Evolutionary conservation across 371 early-diverging fungal species (phyloP), one percentile per base, ranked within the genome.

Genomic region (Haplosporangium sp.): DNA sequence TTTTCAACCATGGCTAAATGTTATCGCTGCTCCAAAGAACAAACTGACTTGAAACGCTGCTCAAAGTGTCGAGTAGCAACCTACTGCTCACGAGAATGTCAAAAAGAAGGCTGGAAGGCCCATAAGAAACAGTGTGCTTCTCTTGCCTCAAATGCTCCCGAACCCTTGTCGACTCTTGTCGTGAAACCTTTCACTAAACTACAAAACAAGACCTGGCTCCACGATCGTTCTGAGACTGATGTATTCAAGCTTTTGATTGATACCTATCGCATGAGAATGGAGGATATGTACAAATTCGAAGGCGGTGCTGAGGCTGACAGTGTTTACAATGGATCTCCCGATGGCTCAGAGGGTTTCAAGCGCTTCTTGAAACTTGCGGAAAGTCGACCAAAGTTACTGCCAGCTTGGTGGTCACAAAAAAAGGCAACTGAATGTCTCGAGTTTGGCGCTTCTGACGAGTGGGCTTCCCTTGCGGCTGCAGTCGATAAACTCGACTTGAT

Each of bases 251-350:
- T 70, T 7, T 47, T 64, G 47, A 48, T 70, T 35, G 71, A 70
- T 35, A 39, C 59, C 3, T 70, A 63, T 62, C 63, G 71, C 48
- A 37, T 70, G 37, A 56, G 71, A 3, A 44, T 70, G 50, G 71
- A 64, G 15, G 71, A 70, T 42, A 50, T 35, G n/a, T 70, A 63
- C 60, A 48, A 20, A 4, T 63, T 58, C 11, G 53, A 40, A n/a
- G 64, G 64, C 4, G 42, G 55, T 2, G 59, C 50, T 27, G 47
- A 45, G 5, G 27, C 1, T 4, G 44, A 58, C 64, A 58, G 59
- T 42, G 17, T 70, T 47, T 70, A 70, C 60, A 56, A 20, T 38
- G 71, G 64, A 45, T 27, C n/a, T 38, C 13, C 65, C 9, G 39
- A 52, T 37, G 47, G 52, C 35, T n/a, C 17, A 37, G 44, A 50